phyloP scores from a whole-genome alignment of 345 rosid genomes.

The Gossypioides kirkii region DNA sequence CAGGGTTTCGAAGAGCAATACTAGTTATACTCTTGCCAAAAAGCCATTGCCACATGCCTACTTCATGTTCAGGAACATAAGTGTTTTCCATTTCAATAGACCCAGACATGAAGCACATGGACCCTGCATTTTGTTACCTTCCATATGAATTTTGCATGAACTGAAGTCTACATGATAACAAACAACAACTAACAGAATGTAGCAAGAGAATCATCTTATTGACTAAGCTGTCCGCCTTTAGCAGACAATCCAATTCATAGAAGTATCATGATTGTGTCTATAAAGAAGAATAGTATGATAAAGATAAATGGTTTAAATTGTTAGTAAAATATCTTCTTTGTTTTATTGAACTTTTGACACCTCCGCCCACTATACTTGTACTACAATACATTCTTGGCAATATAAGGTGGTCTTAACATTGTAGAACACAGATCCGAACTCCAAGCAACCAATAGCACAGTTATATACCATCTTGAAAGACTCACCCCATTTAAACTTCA shows the following conservation, averaged over 20 bases:
- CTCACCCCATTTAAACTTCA: neutral
- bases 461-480: neutral
- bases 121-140: constrained; percentile 39
- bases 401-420: neutral
- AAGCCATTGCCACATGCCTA: constrained; percentile 90
- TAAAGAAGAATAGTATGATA: neutral
- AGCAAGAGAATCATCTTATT: neutral
- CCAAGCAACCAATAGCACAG: neutral
- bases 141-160: constrained; percentile 4
- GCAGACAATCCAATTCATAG: neutral
- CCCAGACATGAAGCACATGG: constrained; percentile 96
- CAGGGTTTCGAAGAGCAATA: constrained; percentile 61
- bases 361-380: neutral
- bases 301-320: neutral
- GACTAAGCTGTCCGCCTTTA: neutral
- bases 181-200: neutral
- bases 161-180: neutral
- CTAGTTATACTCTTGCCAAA: constrained; percentile 83
- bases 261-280: neutral
- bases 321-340: neutral
- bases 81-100: constrained; percentile 85
- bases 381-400: neutral
- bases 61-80: constrained; percentile 81
- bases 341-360: neutral
- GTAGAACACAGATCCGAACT: neutral